phyloP scores from a whole-genome alignment of 345 rosid species.

The Eucalyptus sp. region DNA sequence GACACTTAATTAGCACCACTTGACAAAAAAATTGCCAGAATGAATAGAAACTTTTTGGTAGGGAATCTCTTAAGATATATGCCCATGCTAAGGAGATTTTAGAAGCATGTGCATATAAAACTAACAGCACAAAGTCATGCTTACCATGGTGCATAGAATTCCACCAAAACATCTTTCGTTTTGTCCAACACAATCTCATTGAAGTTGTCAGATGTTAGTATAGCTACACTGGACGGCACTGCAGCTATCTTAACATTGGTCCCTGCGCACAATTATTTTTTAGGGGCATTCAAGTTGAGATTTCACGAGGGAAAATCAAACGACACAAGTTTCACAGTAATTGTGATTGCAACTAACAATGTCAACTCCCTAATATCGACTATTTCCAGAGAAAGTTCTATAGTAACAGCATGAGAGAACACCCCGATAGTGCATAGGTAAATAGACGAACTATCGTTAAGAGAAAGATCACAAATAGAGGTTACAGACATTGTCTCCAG shows the following conservation, averaged over 20 bases:
- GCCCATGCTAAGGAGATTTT: neutral
- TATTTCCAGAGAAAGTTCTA: neutral
- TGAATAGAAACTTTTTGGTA: neutral
- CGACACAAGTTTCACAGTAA: neutral
- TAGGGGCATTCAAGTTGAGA: neutral
- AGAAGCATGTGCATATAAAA: neutral
- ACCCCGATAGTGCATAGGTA: neutral
- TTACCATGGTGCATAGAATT: conserved; percentile 98
- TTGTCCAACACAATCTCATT: conserved; percentile 74
- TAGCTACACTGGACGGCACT: conserved; percentile 57
- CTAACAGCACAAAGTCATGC: neutral
- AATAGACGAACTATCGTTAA: neutral
- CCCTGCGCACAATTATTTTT: conserved; percentile 29
- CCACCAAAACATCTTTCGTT: conserved; percentile 88
- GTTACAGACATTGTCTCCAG: neutral
- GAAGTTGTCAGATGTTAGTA: conserved; percentile 70
- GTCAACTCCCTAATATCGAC: neutral
- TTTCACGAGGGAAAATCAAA: neutral
- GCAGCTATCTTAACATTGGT: conserved; percentile 87
- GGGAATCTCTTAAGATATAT: neutral
- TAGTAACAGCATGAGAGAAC: neutral
- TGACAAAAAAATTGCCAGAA: neutral
- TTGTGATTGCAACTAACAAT: neutral
- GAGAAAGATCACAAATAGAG: neutral
- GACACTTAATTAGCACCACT: neutral